Percentiles rank a stretch among this genome's conserved stretches.
phyloP scores from a whole-genome alignment of 768 basidiomycete species.

The Crucibulum laeve region DNA sequence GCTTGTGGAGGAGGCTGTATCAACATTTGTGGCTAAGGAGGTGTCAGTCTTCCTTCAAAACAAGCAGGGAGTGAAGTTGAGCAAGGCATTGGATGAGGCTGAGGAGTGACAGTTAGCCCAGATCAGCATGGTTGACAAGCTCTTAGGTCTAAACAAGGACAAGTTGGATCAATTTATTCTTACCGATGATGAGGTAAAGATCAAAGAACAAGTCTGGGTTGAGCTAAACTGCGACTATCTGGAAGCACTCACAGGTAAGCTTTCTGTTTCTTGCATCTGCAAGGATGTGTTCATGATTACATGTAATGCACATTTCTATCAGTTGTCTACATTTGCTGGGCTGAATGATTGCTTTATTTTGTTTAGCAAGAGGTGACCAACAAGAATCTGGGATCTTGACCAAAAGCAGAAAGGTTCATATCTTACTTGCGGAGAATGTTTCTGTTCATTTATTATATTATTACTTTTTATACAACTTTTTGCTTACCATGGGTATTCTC shows the following conservation, averaged over 20 bases:
- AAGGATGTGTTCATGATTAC: slow-evolving; percentile 22
- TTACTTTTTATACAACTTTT: no score
- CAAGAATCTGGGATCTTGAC: slow-evolving; percentile 37
- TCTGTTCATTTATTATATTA: slow-evolving; percentile 26
- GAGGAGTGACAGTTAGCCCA: slow-evolving; percentile 58
- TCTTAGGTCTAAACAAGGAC: slow-evolving; percentile 82
- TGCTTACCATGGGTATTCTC: slow-evolving; percentile 10
- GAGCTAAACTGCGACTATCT: slow-evolving; percentile 91
- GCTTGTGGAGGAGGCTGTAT: slow-evolving; percentile 55
- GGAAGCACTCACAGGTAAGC: slow-evolving; percentile 80
- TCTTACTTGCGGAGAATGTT: slow-evolving; percentile 30
- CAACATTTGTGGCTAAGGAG: slow-evolving; percentile 63
- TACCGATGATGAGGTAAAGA: slow-evolving; percentile 72
- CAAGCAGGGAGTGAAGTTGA: slow-evolving; percentile 53
- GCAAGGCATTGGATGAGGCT: slow-evolving; percentile 61
- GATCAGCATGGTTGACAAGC: slow-evolving; percentile 51
- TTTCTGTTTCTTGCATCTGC: no score
- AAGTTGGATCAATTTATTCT: slow-evolving; percentile 82
- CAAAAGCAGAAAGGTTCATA: slow-evolving; percentile 78
- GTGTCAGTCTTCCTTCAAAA: slow-evolving; percentile 64
- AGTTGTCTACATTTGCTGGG: slow-evolving; percentile 20
- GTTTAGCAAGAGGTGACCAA: slow-evolving; percentile 68
- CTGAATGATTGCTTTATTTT: slow-evolving; percentile 33
- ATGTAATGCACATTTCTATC: no score
- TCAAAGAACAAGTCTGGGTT: slow-evolving; percentile 93